phyloP scores from a whole-genome alignment of 2,329 filamentous ascomycete species.

The Cytospora paraplurivora region DNA sequence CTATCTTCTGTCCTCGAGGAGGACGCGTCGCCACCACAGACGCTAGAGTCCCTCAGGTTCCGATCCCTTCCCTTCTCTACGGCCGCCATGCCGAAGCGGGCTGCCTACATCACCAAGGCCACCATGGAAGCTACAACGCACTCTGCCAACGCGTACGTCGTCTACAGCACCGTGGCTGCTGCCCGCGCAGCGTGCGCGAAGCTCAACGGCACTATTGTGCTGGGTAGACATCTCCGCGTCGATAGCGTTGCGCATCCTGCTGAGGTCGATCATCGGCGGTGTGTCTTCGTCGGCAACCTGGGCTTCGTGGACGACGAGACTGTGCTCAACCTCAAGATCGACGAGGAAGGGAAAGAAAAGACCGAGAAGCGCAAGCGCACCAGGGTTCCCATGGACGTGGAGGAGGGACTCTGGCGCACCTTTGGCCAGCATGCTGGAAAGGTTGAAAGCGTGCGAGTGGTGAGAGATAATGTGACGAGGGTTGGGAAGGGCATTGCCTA shows the following conservation, averaged over 20 bases:
- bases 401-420: constrained; percentile 88
- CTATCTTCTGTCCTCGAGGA: constrained; percentile 72
- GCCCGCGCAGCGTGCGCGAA: constrained; percentile 74
- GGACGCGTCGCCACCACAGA: constrained; percentile 60
- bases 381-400: constrained; percentile 78
- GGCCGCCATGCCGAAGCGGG: constrained; percentile 80
- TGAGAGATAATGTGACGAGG: constrained; percentile 85
- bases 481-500: constrained; percentile 98
- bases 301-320: constrained; percentile 94
- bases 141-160: constrained; percentile 91
- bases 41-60: constrained; percentile 89
- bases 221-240: constrained; percentile 86
- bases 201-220: constrained; percentile 81
- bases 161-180: constrained; percentile 76
- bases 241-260: constrained; percentile 89
- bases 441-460: constrained; percentile 90
- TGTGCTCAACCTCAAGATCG: constrained; percentile 64
- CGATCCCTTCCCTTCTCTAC: constrained; percentile 86
- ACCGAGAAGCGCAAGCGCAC: constrained; percentile 62
- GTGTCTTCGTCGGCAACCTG: constrained; percentile 94
- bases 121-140: constrained; percentile 90
- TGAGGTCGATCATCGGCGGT: constrained; percentile 80
- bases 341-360: constrained; percentile 68
- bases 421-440: constrained; percentile 73
- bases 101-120: constrained; percentile 88